A percentile compares a stretch with the other conserved stretches of the same genome.
These are phyloP conservation scores for Spatholobus suberectus DNA, from an alignment of 306 rosid genomes.

Conservation along the genomic window DNA sequence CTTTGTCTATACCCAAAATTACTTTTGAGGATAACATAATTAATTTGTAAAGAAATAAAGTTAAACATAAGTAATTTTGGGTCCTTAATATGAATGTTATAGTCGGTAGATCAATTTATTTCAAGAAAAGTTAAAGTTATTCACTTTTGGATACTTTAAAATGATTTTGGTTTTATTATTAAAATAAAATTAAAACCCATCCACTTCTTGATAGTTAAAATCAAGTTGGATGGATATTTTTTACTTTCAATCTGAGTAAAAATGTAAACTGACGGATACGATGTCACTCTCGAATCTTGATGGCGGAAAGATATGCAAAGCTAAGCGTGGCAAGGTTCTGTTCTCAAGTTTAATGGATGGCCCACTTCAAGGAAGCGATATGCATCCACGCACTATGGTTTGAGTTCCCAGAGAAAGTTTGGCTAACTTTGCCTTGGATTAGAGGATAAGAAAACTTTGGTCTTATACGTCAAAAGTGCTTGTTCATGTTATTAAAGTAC, in stretches of 20 bases:
- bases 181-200: too few relatives aligned
- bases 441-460: constrained; percentile 26
- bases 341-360: constrained; percentile 20
- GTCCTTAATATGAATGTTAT: not conserved
- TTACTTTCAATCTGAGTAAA: not conserved
- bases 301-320: constrained; percentile 30
- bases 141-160: not conserved
- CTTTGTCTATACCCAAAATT: not conserved
- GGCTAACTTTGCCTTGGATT: constrained; percentile 14
- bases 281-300: constrained; percentile 39
- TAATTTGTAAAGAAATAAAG: not conserved
- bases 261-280: not conserved
- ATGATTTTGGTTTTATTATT: too few relatives aligned
- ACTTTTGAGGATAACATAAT: not conserved
- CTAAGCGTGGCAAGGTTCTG: constrained; percentile 12
- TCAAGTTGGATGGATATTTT: not conserved
- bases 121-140: not conserved
- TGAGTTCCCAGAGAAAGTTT: not conserved
- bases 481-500: not conserved
- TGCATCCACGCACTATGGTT: constrained; percentile 31
- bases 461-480: constrained; percentile 16
- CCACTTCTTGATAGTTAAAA: not conserved
- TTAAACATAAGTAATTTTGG: not conserved
- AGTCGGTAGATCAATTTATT: not conserved
- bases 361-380: constrained; percentile 39